These are phyloP conservation scores for Wallacemonas sp. DNA, from an alignment of 208 protist genomes.

Conservation along the genomic window DNA sequence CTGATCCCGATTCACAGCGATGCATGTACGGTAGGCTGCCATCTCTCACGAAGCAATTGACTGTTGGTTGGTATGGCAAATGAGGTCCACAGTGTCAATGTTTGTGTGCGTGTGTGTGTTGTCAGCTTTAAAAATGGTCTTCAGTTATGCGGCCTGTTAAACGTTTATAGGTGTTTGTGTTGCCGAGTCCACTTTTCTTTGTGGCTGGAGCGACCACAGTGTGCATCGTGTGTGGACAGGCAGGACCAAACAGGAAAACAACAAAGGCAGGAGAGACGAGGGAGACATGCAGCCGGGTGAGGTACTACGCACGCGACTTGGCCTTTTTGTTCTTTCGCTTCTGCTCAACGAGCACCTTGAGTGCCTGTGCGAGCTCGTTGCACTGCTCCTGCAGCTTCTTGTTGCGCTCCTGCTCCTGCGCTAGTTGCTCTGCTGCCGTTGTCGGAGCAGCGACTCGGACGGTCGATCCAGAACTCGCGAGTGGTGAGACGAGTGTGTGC, in stretches of 20 bases:
- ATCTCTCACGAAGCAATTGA: too few species aligned
- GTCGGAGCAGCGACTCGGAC: not conserved
- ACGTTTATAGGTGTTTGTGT: too few species aligned
- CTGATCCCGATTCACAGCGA: too few species aligned
- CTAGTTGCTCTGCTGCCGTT: slow-evolving; percentile 24
- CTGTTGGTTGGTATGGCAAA: too few species aligned
- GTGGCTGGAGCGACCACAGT: too few species aligned
- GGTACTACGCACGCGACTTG: not conserved
- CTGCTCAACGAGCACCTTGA: slow-evolving; percentile 25
- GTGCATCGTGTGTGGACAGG: too few species aligned
- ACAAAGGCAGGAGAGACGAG: not conserved
- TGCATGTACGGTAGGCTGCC: too few species aligned
- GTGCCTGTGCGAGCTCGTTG: slow-evolving; percentile 45
- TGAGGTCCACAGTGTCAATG: too few species aligned
- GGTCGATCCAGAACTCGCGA: not conserved
- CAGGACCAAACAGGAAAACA: not conserved
- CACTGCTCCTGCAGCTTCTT: slow-evolving; percentile 59
- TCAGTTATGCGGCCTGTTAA: too few species aligned
- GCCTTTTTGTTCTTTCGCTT: slow-evolving; percentile 11
- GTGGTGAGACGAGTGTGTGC: not conserved
- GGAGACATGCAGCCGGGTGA: not conserved
- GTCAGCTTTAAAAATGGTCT: too few species aligned
- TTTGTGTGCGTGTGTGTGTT: too few species aligned
- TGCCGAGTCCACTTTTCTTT: too few species aligned
- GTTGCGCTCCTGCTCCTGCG: slow-evolving; percentile 32